These are phyloP conservation scores for Lecanoromycetidae sp. DNA, from an alignment of 2,329 filamentous ascomycete species.

Conservation along the genomic window DNA sequence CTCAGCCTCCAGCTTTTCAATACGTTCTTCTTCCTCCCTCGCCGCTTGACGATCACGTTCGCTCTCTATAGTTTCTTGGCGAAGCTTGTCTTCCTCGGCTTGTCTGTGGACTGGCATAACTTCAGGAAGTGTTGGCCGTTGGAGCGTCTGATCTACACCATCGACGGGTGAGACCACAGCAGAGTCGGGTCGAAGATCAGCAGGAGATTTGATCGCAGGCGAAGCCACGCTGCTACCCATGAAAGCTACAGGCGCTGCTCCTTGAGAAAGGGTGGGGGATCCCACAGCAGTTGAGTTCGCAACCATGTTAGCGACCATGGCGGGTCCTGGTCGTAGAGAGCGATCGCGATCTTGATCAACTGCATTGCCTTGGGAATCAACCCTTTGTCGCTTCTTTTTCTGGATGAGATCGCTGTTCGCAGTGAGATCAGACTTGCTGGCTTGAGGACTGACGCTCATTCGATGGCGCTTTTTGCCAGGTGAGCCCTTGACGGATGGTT, in stretches of 20 bases:
- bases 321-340: conserved; percentile 10
- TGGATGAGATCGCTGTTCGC: conserved; percentile 3
- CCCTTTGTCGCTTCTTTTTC: conserved; percentile 16
- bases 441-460: conserved; percentile 17
- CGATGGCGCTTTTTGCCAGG: conserved; percentile 17
- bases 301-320: conserved; percentile 18
- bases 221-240: conserved; percentile 16
- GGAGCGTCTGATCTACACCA: conserved; percentile 14
- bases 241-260: conserved; percentile 18
- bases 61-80: conserved; percentile 12
- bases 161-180: conserved; percentile 5
- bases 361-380: conserved; percentile 16
- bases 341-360: conserved; percentile 11
- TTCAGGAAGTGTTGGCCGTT: conserved; percentile 7
- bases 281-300: conserved; percentile 7
- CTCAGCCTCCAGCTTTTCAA: conserved; percentile 16
- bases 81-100: conserved; percentile 9
- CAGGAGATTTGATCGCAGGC: conserved; percentile 12
- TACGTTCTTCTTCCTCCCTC: conserved; percentile 14
- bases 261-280: conserved; percentile 11
- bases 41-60: conserved; percentile 3
- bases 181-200: conserved; percentile 2
- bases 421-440: conserved; percentile 8
- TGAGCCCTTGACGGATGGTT: conserved; percentile 3
- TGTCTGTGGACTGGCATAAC: conserved; percentile 9